Conservation (phyloP, 2,329 filamentous ascomycete genomes). For the Sordariomycetes sp. region DNA sequence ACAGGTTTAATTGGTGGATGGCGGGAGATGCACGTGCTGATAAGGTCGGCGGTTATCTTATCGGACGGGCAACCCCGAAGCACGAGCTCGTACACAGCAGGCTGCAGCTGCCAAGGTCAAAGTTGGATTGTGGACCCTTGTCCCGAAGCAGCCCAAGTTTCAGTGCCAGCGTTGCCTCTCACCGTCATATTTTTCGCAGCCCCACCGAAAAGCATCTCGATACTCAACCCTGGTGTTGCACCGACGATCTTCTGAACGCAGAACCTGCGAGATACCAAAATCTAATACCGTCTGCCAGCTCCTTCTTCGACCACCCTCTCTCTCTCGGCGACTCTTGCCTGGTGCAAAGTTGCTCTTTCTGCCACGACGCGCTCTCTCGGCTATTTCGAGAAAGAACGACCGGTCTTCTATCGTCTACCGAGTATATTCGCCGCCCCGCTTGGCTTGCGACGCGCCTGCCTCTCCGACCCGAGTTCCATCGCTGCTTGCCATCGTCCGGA, state of each 20-base stretch:
- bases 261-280: neutral
- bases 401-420: neutral
- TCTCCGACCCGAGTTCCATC: neutral
- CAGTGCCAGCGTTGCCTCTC: neutral
- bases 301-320: neutral
- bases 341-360: conserved; percentile 3
- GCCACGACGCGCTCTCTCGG: neutral
- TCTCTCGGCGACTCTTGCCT: conserved; percentile 4
- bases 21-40: neutral
- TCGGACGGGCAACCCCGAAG: neutral
- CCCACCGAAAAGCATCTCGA: neutral
- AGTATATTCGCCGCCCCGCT: neutral
- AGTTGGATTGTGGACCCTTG: neutral
- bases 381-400: neutral
- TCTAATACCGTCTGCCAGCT: neutral
- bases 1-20: neutral
- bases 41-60: neutral
- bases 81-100: neutral
- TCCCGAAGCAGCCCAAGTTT: neutral
- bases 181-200: neutral
- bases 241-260: neutral
- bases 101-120: neutral
- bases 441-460: neutral
- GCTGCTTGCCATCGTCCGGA: neutral
- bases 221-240: neutral